Evolutionary conservation across 805 yeast genomes (phyloP).

Genomic region (Brettanomyces custersianus): DNA sequence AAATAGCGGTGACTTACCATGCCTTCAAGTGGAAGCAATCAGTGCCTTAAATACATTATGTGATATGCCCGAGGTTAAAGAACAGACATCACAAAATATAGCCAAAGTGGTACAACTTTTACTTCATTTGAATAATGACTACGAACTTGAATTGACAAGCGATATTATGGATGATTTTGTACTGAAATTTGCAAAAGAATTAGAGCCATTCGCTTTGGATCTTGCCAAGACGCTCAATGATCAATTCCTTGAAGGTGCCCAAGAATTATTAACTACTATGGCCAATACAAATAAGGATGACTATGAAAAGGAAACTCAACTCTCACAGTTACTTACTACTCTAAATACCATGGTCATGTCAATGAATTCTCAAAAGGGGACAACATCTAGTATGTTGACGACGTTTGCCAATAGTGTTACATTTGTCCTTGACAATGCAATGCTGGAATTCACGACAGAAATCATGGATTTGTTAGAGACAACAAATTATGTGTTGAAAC

Average conservation of each 20-base stretch:
- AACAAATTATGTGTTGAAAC: slow-evolving; percentile 51
- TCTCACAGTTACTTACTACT: slow-evolving; percentile 72
- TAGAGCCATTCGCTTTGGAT: slow-evolving; percentile 85
- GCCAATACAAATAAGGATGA: slow-evolving; percentile 18
- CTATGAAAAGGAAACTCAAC: slow-evolving; percentile 74
- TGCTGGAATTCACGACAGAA: slow-evolving; percentile 71
- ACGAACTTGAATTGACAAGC: slow-evolving; percentile 78
- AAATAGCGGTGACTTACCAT: slow-evolving; percentile 9
- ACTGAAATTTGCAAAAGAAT: slow-evolving; percentile 72
- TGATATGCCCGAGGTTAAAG: slow-evolving; percentile 37
- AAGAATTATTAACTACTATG: slow-evolving; percentile 47
- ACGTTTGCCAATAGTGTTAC: slow-evolving; percentile 62
- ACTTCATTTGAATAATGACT: slow-evolving; percentile 57
- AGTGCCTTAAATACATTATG: slow-evolving; percentile 40
- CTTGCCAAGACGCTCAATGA: slow-evolving; percentile 52
- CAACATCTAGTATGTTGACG: slow-evolving; percentile 56
- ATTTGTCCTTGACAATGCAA: slow-evolving; percentile 53
- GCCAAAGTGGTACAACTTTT: slow-evolving; percentile 72
- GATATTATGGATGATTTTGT: slow-evolving; percentile 93
- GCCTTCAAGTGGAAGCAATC: slow-evolving; percentile 41
- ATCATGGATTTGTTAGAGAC: slow-evolving; percentile 63
- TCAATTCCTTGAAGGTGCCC: slow-evolving; percentile 65
- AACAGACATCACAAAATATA: slow-evolving; percentile 51
- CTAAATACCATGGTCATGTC: slow-evolving; percentile 74
- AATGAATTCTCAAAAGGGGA: slow-evolving; percentile 65